These are phyloP conservation scores for Setaria viridis DNA, from an alignment of 202 grass and related monocot genomes.

Conservation along the genomic window DNA sequence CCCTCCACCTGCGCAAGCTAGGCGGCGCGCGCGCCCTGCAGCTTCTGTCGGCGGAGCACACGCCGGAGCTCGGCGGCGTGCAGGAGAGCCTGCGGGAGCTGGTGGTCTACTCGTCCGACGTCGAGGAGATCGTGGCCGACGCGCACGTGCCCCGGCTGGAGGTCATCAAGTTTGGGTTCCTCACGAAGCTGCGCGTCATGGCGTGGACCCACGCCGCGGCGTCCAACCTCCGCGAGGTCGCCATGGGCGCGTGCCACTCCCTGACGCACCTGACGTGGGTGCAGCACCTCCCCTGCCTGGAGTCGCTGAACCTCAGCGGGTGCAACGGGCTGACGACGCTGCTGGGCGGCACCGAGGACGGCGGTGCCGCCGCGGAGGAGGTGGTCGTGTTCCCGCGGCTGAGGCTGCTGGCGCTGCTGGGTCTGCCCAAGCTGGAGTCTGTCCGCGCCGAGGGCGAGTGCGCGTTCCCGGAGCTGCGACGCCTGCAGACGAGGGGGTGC, in stretches of 20 bases:
- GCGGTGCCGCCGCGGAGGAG: conserved; percentile 42
- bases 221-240: conserved; percentile 56
- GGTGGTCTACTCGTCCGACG: conserved; percentile 46
- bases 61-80: conserved; percentile 46
- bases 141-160: conserved; percentile 45
- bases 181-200: conserved; percentile 45
- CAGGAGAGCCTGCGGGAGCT: conserved; percentile 56
- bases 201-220: conserved; percentile 45
- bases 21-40: conserved; percentile 28
- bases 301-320: conserved; percentile 62
- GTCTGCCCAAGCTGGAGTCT: conserved; percentile 53
- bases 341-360: conserved; percentile 42
- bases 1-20: conserved; percentile 60
- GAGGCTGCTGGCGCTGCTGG: conserved; percentile 56
- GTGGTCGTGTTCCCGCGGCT: conserved; percentile 54
- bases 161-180: conserved; percentile 61
- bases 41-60: conserved; percentile 52
- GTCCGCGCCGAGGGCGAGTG: conserved; percentile 43
- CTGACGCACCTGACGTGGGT: conserved; percentile 62
- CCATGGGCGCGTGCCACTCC: conserved; percentile 55
- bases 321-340: conserved; percentile 57
- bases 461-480: conserved; percentile 60
- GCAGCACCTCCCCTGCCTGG: conserved; percentile 60
- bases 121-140: conserved; percentile 57
- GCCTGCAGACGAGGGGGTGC: conserved; percentile 59